These are phyloP conservation scores for Sicyos baderoa DNA, from an alignment of 306 rosid genomes.

Conservation along the genomic window DNA sequence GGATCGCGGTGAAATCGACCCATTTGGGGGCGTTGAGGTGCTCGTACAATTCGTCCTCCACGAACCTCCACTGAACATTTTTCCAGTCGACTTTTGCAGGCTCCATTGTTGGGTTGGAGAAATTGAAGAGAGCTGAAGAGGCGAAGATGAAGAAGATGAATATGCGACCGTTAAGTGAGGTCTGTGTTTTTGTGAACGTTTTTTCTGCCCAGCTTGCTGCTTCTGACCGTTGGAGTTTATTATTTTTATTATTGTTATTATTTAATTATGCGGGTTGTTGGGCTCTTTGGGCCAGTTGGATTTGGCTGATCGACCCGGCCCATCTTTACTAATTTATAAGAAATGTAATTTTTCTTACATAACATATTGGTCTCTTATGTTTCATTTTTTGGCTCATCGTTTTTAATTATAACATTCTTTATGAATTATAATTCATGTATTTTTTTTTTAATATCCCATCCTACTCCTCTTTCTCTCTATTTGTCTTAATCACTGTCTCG, in stretches of 20 bases:
- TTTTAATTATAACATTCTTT: too few species aligned
- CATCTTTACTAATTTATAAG: neutral
- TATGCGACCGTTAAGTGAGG: slow-evolving; percentile 49
- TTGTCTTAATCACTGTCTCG: too few species aligned
- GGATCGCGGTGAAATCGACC: slow-evolving; percentile 68
- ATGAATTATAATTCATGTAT: too few species aligned
- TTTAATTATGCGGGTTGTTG: neutral
- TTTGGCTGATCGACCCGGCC: neutral
- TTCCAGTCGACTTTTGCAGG: slow-evolving; percentile 96
- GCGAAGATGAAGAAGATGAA: neutral
- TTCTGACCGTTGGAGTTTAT: slow-evolving; percentile 60
- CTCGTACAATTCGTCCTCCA: slow-evolving; percentile 65
- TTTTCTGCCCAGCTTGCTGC: slow-evolving; percentile 11
- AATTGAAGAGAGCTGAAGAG: neutral
- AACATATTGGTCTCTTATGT: too few species aligned
- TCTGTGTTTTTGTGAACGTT: slow-evolving; percentile 8
- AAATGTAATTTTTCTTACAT: too few species aligned
- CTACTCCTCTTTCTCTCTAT: too few species aligned
- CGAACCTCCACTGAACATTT: slow-evolving; percentile 65
- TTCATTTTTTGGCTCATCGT: too few species aligned
- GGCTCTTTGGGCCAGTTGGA: slow-evolving; percentile 12
- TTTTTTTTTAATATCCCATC: too few species aligned
- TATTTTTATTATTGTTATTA: neutral
- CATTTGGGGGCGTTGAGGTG: slow-evolving; percentile 87
- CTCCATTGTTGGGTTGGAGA: slow-evolving; percentile 41